A percentile compares a stretch with the other conserved stretches of the same genome.
Conservation (phyloP, 75 land plant species). For the Isoetes taiwanensis region DNA sequence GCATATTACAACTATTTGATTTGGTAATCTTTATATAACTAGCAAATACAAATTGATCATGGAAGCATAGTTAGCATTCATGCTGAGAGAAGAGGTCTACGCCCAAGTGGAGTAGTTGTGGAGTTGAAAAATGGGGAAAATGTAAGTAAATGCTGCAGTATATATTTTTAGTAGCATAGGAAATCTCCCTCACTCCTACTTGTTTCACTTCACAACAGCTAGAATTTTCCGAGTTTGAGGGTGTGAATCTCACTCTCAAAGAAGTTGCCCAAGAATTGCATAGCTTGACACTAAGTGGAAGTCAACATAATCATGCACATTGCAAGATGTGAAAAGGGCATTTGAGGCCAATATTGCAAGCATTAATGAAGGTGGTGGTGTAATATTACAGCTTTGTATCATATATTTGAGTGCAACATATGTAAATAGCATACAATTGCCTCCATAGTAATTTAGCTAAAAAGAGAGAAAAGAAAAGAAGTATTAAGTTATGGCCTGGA, state of each 20-base stretch:
- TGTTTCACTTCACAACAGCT: not conserved
- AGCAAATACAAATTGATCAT: constrained; percentile 5
- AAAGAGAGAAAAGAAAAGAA: too few relatives aligned
- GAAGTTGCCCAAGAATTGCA: not conserved
- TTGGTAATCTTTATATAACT: too few relatives aligned
- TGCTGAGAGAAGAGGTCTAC: not conserved
- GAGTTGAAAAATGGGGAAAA: constrained; percentile 5
- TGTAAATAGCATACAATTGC: too few relatives aligned
- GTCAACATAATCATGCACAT: too few relatives aligned
- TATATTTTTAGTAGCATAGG: not conserved
- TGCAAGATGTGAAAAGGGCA: too few relatives aligned
- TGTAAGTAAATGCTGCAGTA: not conserved
- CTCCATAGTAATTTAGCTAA: too few relatives aligned
- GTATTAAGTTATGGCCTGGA: too few relatives aligned
- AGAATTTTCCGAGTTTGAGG: not conserved
- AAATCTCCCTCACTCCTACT: not conserved
- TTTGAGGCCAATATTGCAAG: too few relatives aligned
- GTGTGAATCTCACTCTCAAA: not conserved
- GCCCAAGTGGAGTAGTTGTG: not conserved
- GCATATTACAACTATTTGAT: not conserved
- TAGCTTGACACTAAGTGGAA: too few relatives aligned
- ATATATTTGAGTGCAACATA: too few relatives aligned
- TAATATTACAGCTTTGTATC: too few relatives aligned
- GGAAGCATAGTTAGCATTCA: not conserved
- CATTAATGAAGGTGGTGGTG: too few relatives aligned